phyloP scores from a whole-genome alignment of 2,329 filamentous ascomycete species.

The Blumeria hordei region DNA sequence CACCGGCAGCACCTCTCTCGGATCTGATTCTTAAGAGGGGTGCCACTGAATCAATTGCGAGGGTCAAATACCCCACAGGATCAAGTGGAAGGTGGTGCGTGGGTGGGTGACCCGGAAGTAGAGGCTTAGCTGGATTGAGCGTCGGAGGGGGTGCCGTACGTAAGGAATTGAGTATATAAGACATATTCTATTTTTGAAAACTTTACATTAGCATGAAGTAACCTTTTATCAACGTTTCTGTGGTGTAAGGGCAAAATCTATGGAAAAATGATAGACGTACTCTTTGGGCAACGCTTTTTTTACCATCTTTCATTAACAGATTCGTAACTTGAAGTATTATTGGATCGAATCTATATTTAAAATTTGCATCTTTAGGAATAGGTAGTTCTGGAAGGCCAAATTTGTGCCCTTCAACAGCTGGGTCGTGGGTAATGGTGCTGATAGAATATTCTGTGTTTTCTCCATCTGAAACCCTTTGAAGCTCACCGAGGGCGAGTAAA shows the following conservation, averaged over 20 bases:
- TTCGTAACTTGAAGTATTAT: conserved; percentile 72
- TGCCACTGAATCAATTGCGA: conserved; percentile 80
- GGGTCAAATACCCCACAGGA: conserved; percentile 67
- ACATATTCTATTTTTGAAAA: conserved; percentile 42
- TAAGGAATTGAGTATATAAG: conserved; percentile 57
- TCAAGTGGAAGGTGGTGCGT: conserved; percentile 63
- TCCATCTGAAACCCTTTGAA: conserved; percentile 11
- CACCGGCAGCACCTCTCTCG: conserved; percentile 58
- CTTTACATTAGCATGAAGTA: not conserved
- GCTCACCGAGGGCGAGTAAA: conserved; percentile 12
- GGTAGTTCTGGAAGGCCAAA: conserved; percentile 49
- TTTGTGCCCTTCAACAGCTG: conserved; percentile 22
- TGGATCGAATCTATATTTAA: conserved; percentile 67
- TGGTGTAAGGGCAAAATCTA: conserved; percentile 4
- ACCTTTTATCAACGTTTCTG: not conserved
- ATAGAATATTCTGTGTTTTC: conserved; percentile 6
- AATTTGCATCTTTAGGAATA: conserved; percentile 32
- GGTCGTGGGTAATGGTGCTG: conserved; percentile 3
- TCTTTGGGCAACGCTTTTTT: conserved; percentile 71
- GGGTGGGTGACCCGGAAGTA: conserved; percentile 56
- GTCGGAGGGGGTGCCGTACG: conserved; percentile 64
- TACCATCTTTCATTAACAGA: conserved; percentile 75
- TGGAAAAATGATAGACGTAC: conserved; percentile 22
- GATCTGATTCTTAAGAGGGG: conserved; percentile 62
- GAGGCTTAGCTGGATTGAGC: conserved; percentile 42